Percentiles rank a stretch among this genome's conserved stretches.
phyloP scores from a whole-genome alignment of 257 asterid genomes.

The Primulina huaijiensis region DNA sequence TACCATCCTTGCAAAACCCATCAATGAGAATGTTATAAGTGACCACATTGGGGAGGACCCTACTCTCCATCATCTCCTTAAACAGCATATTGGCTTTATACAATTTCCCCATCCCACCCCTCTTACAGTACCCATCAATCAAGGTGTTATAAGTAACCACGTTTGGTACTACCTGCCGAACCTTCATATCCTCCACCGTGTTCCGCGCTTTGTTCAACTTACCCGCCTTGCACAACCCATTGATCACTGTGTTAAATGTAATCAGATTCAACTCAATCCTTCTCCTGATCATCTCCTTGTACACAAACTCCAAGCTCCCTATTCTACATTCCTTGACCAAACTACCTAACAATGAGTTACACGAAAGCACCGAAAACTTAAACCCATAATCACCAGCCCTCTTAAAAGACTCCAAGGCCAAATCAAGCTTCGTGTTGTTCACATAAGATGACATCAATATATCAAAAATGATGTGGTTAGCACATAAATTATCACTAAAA shows the following conservation, averaged over 20 bases:
- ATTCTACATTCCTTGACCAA: conserved; percentile 49
- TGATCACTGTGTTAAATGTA: conserved; percentile 59
- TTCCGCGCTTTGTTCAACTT: conserved; percentile 72
- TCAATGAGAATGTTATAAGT: conserved; percentile 69
- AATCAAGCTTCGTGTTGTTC: conserved; percentile 36
- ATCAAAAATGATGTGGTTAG: conserved; percentile 57
- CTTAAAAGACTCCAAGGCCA: conserved; percentile 70
- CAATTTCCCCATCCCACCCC: conserved; percentile 71
- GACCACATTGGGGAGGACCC: conserved; percentile 47
- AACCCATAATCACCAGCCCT: conserved; percentile 76
- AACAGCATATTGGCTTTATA: conserved; percentile 57
- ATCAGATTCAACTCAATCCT: conserved; percentile 47
- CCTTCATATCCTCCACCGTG: conserved; percentile 76
- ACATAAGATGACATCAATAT: conserved; percentile 58
- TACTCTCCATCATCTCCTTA: conserved; percentile 70
- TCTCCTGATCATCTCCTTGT: conserved; percentile 74
- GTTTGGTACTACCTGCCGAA: conserved; percentile 54
- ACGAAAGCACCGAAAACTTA: conserved; percentile 53
- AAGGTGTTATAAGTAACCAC: conserved; percentile 68
- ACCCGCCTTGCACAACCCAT: conserved; percentile 80
- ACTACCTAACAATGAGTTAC: conserved; percentile 53
- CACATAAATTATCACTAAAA: conserved; percentile 48
- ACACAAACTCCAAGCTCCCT: conserved; percentile 51
- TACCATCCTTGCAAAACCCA: conserved; percentile 80
- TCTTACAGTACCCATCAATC: conserved; percentile 74